Base-by-base conservation (phyloP, 2,329 filamentous ascomycete genomes). In the Pyrenophora tritici-repentis region DNA sequence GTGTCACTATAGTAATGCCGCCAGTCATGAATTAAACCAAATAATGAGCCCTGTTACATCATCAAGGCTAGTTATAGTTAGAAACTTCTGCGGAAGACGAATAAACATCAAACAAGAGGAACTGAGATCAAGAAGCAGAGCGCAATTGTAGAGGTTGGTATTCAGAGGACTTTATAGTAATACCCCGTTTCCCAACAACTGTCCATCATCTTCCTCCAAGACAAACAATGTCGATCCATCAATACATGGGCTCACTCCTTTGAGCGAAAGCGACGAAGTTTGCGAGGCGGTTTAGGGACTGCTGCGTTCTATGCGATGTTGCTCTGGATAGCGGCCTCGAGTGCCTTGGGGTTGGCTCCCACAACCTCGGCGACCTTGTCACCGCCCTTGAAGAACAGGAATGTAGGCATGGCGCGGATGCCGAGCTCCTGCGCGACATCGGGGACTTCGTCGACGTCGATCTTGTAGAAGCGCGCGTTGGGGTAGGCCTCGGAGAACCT, bases 321-420 rank as follows among this genome's bases (percentile, higher is more conserved):
- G 57, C 61, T 53, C 72, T 78, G 70, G 67, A 81, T 81, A 35
- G 78, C 79, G 29, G 74, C 74, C 75, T 83, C 75, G 52, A 96
- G 77, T n/a, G 81, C 85, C 41, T 75, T 73, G n/a, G 87, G 87
- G 78, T 91, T 91, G 66, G 91, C 91, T 57, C 92, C 92, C 22
- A 94, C 84, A 51, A 96, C 77, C 76, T 90, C 87, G 36, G 77
- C 80, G 31, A 86, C 75, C 80, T 89, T 88, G 74, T 90, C 74
- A 60, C 89, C 91, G 63, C 86, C 76, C 82, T 91, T 89, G 84
- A 91, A 96, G 69, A 95, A 75, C 49, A 89, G 69, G 79, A 97
- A 96, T 22, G 91, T 95, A 48, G 93, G 92, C 91, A 97, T 96
- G 72, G 92, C 91, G 65, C 89, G 86, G 73, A 97, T 84, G 59